These are phyloP conservation scores for Cyclostephanos invisitatus DNA, from an alignment of 108 stramenopile species.

Conservation along the genomic window DNA sequence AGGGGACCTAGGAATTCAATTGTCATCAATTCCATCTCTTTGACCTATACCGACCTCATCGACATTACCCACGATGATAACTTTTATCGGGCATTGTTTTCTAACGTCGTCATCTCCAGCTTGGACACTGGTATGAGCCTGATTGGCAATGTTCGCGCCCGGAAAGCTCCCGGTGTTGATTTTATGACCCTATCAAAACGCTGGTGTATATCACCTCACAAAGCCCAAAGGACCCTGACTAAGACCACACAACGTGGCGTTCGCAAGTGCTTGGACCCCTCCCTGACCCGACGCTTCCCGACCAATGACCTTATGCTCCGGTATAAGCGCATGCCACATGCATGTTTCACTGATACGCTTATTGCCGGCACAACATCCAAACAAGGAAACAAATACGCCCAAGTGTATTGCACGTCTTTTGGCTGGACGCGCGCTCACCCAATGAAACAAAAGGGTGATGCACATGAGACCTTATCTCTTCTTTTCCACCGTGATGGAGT, in stretches of 20 bases:
- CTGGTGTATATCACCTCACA: slow-evolving; percentile 28
- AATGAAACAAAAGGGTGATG: slow-evolving; percentile 20
- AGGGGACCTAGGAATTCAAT: neutral
- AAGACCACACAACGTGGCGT: slow-evolving; percentile 22
- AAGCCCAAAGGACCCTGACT: slow-evolving; percentile 26
- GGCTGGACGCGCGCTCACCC: slow-evolving; percentile 15
- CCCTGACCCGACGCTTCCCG: neutral
- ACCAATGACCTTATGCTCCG: slow-evolving; percentile 17
- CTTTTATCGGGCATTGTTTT: neutral
- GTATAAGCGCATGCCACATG: slow-evolving; percentile 7
- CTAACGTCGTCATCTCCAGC: neutral
- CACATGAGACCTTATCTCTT: slow-evolving; percentile 2
- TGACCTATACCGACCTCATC: neutral
- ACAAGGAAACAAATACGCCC: slow-evolving; percentile 7
- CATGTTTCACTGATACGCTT: neutral
- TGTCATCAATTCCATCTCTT: neutral
- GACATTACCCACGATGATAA: no score
- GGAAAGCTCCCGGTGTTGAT: neutral
- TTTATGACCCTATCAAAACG: slow-evolving; percentile 17
- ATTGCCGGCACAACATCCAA: neutral
- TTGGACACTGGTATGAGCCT: neutral
- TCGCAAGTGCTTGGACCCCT: neutral
- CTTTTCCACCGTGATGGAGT: slow-evolving; percentile 18
- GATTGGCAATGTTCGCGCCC: neutral
- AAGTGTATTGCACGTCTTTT: slow-evolving; percentile 7